phyloP scores from a whole-genome alignment of 345 rosid genomes.

The Melaleuca alternifolia region DNA sequence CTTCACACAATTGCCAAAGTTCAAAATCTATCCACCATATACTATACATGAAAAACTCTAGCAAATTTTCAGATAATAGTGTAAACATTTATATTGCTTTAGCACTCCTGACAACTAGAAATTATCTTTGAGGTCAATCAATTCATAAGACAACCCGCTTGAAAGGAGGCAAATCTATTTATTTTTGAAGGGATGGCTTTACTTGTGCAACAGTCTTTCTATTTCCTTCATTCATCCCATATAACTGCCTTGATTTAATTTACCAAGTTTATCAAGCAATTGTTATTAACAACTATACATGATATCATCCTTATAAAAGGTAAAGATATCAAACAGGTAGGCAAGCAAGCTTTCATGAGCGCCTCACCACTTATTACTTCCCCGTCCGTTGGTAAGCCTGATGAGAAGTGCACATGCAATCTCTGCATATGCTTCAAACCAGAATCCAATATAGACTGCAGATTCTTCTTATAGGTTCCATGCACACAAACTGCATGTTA shows the following conservation, averaged over 20 bases:
- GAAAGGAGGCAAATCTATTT: background rate
- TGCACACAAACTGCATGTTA: slow-evolving; percentile 68
- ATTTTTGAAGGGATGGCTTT: background rate
- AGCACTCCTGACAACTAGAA: background rate
- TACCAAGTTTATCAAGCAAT: background rate
- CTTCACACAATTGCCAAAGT: background rate
- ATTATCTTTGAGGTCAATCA: background rate
- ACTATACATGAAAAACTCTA: background rate
- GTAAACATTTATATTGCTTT: background rate
- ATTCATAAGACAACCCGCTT: background rate
- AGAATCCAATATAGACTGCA: slow-evolving; percentile 61
- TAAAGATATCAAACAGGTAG: background rate
- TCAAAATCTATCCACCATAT: background rate
- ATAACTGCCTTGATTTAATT: background rate
- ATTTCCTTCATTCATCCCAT: background rate
- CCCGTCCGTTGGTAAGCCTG: slow-evolving; percentile 77
- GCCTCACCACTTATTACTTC: slow-evolving; percentile 73
- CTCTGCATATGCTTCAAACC: slow-evolving; percentile 85
- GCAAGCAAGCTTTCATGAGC: background rate
- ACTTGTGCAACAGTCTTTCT: background rate
- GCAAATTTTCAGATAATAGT: background rate
- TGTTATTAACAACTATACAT: background rate
- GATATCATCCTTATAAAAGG: background rate
- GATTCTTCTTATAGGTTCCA: slow-evolving; percentile 69
- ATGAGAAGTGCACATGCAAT: slow-evolving; percentile 79